Conservation (phyloP, 495 filamentous ascomycete genomes). For the Penicillium manginii region DNA sequence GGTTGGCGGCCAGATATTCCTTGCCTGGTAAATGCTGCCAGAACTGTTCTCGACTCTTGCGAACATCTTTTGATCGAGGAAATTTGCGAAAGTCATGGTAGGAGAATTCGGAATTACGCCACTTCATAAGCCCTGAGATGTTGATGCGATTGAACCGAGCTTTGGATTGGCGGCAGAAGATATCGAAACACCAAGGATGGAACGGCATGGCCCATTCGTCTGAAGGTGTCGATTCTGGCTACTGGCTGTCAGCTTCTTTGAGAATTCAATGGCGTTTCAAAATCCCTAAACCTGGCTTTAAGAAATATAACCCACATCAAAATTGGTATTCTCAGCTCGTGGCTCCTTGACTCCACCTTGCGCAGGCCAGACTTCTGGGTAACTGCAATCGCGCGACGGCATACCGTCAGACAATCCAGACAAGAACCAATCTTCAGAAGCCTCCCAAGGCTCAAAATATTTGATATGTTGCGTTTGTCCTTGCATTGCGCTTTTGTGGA, state of each 20-base stretch:
- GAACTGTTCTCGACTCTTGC: conserved; percentile 13
- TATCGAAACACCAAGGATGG: conserved; percentile 42
- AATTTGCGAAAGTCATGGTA: conserved; percentile 10
- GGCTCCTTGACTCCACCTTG: conserved; percentile 15
- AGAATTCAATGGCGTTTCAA: not conserved
- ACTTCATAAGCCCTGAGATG: conserved; percentile 22
- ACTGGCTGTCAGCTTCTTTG: not conserved
- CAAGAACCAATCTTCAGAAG: conserved; percentile 28
- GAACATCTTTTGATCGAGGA: conserved; percentile 16
- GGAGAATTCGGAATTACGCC: conserved; percentile 24
- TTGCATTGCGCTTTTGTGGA: conserved; percentile 17
- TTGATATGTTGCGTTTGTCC: conserved; percentile 18
- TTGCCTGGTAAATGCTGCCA: conserved; percentile 24
- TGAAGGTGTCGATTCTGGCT: not conserved
- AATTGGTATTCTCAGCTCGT: conserved; percentile 12
- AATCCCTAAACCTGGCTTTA: not conserved
- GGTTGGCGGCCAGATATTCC: conserved; percentile 36
- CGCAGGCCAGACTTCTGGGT: conserved; percentile 10
- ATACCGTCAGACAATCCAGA: conserved; percentile 32
- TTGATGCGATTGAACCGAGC: conserved; percentile 12
- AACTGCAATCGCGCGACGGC: conserved; percentile 20
- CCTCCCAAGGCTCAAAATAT: conserved; percentile 29
- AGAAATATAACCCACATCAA: conserved; percentile 9
- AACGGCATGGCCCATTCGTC: conserved; percentile 31
- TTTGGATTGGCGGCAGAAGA: conserved; percentile 30